Evolutionary conservation across 257 asterid genomes (phyloP).

Genomic region (Fraxinus cuspidata): DNA sequence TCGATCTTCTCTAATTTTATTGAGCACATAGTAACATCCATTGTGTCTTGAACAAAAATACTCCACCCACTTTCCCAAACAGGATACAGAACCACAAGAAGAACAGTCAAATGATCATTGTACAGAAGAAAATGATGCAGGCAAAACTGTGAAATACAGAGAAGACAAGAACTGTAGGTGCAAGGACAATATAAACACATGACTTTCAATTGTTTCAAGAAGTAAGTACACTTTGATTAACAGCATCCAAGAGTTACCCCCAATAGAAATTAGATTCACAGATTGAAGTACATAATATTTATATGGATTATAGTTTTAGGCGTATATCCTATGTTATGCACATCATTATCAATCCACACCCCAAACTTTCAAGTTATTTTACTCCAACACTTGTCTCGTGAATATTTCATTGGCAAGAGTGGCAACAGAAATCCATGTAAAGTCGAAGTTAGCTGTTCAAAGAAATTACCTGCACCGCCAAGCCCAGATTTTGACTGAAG

Average conservation of each 20-base stretch:
- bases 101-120: neutral
- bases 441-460: neutral
- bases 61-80: neutral
- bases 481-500: constrained; percentile 94
- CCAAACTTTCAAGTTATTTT: constrained; percentile 6
- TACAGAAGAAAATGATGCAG: neutral
- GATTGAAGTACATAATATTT: neutral
- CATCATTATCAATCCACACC: neutral
- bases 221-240: neutral
- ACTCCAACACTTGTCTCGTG: neutral
- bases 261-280: neutral
- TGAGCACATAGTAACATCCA: neutral
- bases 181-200: neutral
- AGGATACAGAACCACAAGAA: neutral
- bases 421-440: neutral
- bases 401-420: constrained; percentile 8
- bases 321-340: neutral
- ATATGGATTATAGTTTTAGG: neutral
- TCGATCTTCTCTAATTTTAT: neutral
- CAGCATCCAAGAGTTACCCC: neutral
- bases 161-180: neutral
- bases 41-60: neutral
- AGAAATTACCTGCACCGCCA: constrained; percentile 76
- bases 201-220: neutral
- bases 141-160: neutral